Conservation (phyloP, 108 stramenopile species). For the Nitzschia palea region DNA sequence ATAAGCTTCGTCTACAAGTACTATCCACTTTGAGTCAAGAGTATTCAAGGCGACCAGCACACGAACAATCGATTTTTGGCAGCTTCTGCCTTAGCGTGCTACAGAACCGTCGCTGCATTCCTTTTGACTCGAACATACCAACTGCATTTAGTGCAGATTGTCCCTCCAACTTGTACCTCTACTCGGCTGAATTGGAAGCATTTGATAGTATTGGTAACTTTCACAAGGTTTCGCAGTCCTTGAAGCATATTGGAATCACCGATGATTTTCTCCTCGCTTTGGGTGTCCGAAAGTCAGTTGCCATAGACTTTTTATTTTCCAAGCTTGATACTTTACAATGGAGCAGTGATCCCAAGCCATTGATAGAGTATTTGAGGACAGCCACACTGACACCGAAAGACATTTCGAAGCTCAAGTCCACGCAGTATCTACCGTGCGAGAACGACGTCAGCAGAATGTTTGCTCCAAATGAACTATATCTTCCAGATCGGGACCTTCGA, state of each 20-base stretch:
- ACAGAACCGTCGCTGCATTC: conserved; percentile 39
- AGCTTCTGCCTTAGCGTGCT: conserved; percentile 29
- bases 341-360: conserved; percentile 66
- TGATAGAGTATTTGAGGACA: conserved; percentile 68
- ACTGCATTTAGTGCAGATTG: conserved; percentile 27
- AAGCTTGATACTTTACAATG: conserved; percentile 69
- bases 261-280: conserved; percentile 68
- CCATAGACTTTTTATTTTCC: conserved; percentile 73
- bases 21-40: conserved; percentile 54
- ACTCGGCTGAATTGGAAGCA: conserved; percentile 66
- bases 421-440: conserved; percentile 68
- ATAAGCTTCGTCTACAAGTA: conserved; percentile 35
- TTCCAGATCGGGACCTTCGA: conserved; percentile 48
- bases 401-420: conserved; percentile 52
- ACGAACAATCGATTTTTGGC: conserved; percentile 31
- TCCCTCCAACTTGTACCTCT: conserved; percentile 67
- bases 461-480: conserved; percentile 52
- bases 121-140: conserved; percentile 42
- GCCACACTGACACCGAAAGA: conserved; percentile 60
- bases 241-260: conserved; percentile 50
- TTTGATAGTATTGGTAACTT: conserved; percentile 60
- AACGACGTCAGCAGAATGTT: conserved; percentile 55
- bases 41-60: conserved; percentile 15
- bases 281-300: conserved; percentile 71
- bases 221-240: conserved; percentile 42